A percentile compares a stretch with the other conserved stretches of the same genome.
Conservation (phyloP, 2,329 filamentous ascomycete species). For the Phoma herbarum region DNA sequence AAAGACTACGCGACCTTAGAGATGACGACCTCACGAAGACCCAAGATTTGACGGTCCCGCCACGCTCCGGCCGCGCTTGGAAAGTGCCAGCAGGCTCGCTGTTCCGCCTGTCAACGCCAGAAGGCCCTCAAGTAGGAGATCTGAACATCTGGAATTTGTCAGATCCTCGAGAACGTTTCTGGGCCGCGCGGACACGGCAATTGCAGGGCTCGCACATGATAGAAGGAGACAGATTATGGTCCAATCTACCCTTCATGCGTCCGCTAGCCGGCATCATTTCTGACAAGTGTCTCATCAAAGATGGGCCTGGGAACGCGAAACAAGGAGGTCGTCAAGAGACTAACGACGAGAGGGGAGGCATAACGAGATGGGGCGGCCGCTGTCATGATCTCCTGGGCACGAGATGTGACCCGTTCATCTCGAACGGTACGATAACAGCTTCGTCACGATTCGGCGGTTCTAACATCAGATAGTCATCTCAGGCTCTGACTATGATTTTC, state of each 20-base stretch:
- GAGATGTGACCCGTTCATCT: conserved; percentile 85
- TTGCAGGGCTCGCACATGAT: conserved; percentile 79
- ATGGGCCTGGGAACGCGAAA: conserved; percentile 20
- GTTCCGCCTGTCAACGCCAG: conserved; percentile 76
- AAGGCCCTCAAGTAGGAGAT: conserved; percentile 81
- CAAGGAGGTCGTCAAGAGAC: conserved; percentile 47
- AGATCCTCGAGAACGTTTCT: conserved; percentile 83
- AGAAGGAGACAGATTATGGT: conserved; percentile 79
- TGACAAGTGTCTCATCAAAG: conserved; percentile 65
- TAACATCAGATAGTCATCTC: conserved; percentile 62
- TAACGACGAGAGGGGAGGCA: conserved; percentile 56
- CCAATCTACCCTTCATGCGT: conserved; percentile 77
- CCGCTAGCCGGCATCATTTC: conserved; percentile 73
- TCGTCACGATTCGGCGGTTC: conserved; percentile 39
- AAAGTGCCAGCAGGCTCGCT: conserved; percentile 72
- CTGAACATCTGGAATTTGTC: conserved; percentile 81
- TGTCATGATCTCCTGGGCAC: conserved; percentile 84
- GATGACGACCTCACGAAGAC: conserved; percentile 21
- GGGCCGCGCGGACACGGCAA: conserved; percentile 81
- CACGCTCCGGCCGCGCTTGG: conserved; percentile 79
- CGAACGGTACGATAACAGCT: conserved; percentile 42
- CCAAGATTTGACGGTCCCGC: conserved; percentile 64
- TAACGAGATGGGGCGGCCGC: conserved; percentile 69
- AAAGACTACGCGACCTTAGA: conserved; percentile 28
- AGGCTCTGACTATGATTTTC: conserved; percentile 77